Conservation (phyloP, 2,329 filamentous ascomycete species). For the Aspergillus udagawae region DNA sequence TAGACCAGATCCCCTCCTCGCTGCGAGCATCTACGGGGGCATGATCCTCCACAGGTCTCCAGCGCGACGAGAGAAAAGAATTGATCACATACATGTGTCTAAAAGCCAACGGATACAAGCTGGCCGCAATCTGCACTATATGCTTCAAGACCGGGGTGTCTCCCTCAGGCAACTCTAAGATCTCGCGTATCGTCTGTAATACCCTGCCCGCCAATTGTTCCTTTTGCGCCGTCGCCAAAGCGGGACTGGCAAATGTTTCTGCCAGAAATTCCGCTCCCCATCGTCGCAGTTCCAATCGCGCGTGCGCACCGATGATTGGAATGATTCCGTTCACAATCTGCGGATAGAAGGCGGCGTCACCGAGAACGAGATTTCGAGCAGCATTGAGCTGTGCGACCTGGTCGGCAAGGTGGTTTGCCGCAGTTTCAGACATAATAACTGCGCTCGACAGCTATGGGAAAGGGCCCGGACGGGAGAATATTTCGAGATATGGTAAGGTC, state of each 20-base stretch:
- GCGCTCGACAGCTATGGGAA: conserved; percentile 2
- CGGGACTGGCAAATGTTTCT: conserved; percentile 92
- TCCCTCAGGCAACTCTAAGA: conserved; percentile 68
- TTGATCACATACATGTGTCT: conserved; percentile 78
- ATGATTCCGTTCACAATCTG: conserved; percentile 89
- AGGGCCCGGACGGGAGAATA: not conserved
- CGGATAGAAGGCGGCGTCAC: conserved; percentile 81
- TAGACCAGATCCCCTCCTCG: not conserved
- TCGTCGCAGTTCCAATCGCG: conserved; percentile 77
- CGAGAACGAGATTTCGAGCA: conserved; percentile 83
- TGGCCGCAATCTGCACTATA: conserved; percentile 82
- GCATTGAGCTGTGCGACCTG: conserved; percentile 85
- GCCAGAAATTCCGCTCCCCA: conserved; percentile 96
- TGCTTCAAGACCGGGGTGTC: conserved; percentile 79
- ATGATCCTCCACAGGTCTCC: conserved; percentile 4
- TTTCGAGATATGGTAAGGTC: not conserved
- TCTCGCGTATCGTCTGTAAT: conserved; percentile 68
- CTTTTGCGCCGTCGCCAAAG: conserved; percentile 72
- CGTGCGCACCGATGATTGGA: conserved; percentile 76
- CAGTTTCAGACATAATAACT: conserved; percentile 49
- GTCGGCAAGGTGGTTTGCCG: conserved; percentile 59
- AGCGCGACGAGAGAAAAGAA: conserved; percentile 18
- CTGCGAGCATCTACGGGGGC: conserved; percentile 18
- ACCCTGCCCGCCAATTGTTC: conserved; percentile 72
- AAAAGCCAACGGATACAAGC: conserved; percentile 88